Conservation (phyloP, 768 basidiomycete species). For the Kwoniella sp. region DNA sequence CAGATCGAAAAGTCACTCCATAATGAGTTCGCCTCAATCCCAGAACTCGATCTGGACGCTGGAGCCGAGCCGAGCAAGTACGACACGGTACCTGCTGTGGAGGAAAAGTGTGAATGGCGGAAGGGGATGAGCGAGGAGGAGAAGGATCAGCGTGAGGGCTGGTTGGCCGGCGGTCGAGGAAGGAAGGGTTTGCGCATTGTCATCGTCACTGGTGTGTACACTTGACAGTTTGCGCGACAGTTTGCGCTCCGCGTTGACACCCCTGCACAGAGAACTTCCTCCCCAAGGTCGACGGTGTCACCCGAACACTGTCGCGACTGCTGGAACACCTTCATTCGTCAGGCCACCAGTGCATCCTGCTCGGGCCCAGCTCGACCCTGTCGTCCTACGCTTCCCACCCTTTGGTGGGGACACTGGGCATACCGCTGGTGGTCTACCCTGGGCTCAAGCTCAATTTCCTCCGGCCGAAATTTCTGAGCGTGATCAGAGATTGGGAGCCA, state of each 20-base stretch:
- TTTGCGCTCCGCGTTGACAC: not conserved
- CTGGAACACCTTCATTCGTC: slow-evolving; percentile 52
- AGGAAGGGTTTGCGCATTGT: slow-evolving; percentile 43
- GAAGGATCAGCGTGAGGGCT: slow-evolving; percentile 26
- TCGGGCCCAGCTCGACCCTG: slow-evolving; percentile 52
- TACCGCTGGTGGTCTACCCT: slow-evolving; percentile 53
- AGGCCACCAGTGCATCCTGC: slow-evolving; percentile 53
- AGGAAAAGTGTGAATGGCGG: slow-evolving; percentile 18
- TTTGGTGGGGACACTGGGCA: slow-evolving; percentile 52
- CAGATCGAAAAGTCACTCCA: too few relatives aligned
- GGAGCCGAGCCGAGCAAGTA: not conserved
- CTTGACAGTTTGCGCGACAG: not conserved
- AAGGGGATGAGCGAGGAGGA: slow-evolving; percentile 28
- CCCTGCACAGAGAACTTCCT: slow-evolving; percentile 50
- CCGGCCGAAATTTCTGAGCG: slow-evolving; percentile 51
- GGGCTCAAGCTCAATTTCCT: slow-evolving; percentile 54
- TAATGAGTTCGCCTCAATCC: not conserved
- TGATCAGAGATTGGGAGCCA: slow-evolving; percentile 51
- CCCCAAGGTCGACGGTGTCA: slow-evolving; percentile 55
- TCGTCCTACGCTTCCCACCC: slow-evolving; percentile 52
- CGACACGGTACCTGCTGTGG: not conserved
- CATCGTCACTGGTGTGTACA: slow-evolving; percentile 42
- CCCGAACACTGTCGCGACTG: slow-evolving; percentile 52
- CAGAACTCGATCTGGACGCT: slow-evolving; percentile 3
- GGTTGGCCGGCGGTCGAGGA: slow-evolving; percentile 26